These are phyloP conservation scores for Arthrobotrys sphaeroides DNA, from an alignment of 2,329 filamentous ascomycete genomes.

Conservation along the genomic window DNA sequence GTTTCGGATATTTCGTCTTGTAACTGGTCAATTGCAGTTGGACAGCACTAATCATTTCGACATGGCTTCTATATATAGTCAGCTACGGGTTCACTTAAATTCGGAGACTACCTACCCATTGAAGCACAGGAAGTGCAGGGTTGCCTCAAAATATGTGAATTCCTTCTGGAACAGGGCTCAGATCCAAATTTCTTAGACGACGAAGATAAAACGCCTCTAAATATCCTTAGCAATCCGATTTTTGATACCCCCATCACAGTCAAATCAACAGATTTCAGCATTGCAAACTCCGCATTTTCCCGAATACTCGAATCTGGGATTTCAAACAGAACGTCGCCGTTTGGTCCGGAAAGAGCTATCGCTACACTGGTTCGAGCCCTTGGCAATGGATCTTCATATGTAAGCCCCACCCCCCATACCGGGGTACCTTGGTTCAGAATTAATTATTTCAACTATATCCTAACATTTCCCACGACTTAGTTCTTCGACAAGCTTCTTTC, in stretches of 20 bases:
- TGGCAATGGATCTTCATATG: not conserved
- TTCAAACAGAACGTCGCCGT: conserved; percentile 13
- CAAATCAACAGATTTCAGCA: not conserved
- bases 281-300: conserved; percentile 8
- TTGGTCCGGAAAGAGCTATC: conserved; percentile 16
- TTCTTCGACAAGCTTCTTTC: conserved; percentile 25
- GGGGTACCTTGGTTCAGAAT: too few relatives aligned
- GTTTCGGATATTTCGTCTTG: too few relatives aligned
- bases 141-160: conserved; percentile 20
- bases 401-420: not conserved
- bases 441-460: not conserved
- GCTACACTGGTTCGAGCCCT: conserved; percentile 1
- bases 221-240: not conserved
- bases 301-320: conserved; percentile 15
- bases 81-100: not conserved
- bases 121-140: not conserved
- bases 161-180: conserved; percentile 27
- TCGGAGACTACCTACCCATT: not conserved
- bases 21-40: too few relatives aligned
- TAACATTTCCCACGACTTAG: not conserved
- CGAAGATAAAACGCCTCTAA: conserved; percentile 1
- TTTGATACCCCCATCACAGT: not conserved
- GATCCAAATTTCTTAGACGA: conserved; percentile 28
- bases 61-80: not conserved
- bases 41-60: too few relatives aligned